Base-by-base conservation (phyloP, 495 filamentous ascomycete genomes). In the Paragyromitra xinjiangensis region DNA sequence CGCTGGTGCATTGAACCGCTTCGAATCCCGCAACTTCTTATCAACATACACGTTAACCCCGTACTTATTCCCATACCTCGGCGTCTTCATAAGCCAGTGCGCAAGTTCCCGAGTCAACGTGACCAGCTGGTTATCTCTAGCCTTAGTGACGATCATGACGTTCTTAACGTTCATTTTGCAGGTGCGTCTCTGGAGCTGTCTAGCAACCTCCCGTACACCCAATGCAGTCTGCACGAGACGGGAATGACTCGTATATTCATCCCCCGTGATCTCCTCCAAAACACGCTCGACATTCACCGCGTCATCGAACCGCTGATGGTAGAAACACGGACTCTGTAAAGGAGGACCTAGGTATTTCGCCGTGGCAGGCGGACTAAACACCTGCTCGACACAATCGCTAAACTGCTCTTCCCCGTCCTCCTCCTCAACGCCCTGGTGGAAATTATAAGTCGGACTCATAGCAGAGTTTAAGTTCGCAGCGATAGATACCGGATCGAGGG, bases 211-310 rank as follows among this genome's bases (percentile, higher is more conserved):
- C 6, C 95, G 89, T 9, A 99, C 96, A 24, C 93, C 92, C 0
- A 93, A 95, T 40, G 96, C 96, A 0, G 96, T 99, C 84, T 97
- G 95, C 64, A 98, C 90, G 39, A 99, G 87, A 34, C 94, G 90
- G 2, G 93, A 96, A 84, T 98, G 96, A 19, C 93, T 96, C 82
- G 96, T 89, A 85, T 88, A 94, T 75, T 97, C 94, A 83, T 97
- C 93, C 64, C 92, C 92, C 6, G 87, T 85, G 59, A 98, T 96
- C 85, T 99, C 95, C 83, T 98, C 95, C 1, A 99, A 87, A 2
- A 99, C 94, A 82, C 92, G 96, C 69, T 96, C 92, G 55, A 98
- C 91, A 83, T 99, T 94, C 75, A 99, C 93, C 7, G 94, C 94
- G 82, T 97, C 93, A 71, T 97, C 95, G 82, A 99, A 98, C 51